Conservation (phyloP, 1,284 basidiomycete genomes). For the Veloporphyrellus conicus region DNA sequence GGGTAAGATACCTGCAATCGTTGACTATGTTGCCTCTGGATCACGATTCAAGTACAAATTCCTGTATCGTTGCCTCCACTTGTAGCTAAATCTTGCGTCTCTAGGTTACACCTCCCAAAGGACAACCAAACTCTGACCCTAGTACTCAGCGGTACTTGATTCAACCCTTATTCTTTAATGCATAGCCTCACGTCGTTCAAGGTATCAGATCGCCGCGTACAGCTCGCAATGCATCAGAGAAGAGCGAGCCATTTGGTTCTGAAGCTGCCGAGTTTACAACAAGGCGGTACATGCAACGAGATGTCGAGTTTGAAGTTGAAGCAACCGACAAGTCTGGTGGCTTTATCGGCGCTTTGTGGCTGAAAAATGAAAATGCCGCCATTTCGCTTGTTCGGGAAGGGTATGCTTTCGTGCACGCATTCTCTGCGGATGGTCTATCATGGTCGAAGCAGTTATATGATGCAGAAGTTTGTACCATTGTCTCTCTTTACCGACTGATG, state of each 20-base stretch:
- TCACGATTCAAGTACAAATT: constrained; percentile 81
- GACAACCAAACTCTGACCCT: constrained; percentile 89
- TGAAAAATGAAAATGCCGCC: constrained; percentile 83
- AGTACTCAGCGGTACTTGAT: constrained; percentile 69
- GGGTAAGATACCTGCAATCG: constrained; percentile 78
- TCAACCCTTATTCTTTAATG: neutral
- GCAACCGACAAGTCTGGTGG: constrained; percentile 91
- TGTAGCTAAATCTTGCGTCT: constrained; percentile 5
- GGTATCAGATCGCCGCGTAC: constrained; percentile 83
- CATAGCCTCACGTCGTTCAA: constrained; percentile 28
- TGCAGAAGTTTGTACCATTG: constrained; percentile 61
- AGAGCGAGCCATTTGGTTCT: constrained; percentile 82
- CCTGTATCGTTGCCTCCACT: neutral
- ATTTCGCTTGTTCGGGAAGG: constrained; percentile 83
- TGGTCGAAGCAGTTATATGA: constrained; percentile 79
- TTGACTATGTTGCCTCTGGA: constrained; percentile 91
- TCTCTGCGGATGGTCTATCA: constrained; percentile 78
- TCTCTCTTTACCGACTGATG: constrained; percentile 4
- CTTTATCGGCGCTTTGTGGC: constrained; percentile 87
- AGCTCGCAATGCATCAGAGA: constrained; percentile 77
- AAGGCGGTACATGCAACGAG: constrained; percentile 85
- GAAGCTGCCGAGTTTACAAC: constrained; percentile 83
- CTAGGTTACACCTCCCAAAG: constrained; percentile 79
- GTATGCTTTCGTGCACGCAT: constrained; percentile 80
- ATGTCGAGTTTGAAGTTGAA: constrained; percentile 90